phyloP scores from a whole-genome alignment of 73 alveolate species.

The Paramecium tetraurelia region DNA sequence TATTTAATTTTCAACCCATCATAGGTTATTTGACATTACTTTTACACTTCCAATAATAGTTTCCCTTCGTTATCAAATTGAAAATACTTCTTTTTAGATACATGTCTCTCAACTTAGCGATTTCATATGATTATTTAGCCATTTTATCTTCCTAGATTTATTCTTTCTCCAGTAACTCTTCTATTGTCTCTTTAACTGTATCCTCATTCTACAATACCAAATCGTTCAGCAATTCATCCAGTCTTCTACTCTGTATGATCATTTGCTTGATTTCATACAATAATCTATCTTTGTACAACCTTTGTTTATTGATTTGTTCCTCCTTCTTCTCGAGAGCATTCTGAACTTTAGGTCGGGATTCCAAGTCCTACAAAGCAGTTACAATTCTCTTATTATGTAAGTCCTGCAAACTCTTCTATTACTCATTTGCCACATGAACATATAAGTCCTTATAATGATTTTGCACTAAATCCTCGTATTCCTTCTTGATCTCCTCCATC shows the following conservation, averaged over 20 bases:
- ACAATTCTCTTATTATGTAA: not conserved
- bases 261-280: not conserved
- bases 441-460: not conserved
- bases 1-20: not conserved
- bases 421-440: not conserved
- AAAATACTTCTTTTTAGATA: not conserved
- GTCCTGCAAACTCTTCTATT: not conserved
- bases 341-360: not conserved
- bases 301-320: not conserved
- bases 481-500: not conserved
- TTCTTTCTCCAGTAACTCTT: not conserved
- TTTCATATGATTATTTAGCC: not conserved
- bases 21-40: not conserved
- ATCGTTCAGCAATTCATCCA: not conserved
- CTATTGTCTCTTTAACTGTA: not conserved
- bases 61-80: not conserved
- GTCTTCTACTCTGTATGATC: not conserved
- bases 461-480: not conserved
- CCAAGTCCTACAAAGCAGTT: not conserved
- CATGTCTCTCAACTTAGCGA: not conserved
- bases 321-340: not conserved
- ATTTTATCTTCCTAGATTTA: not conserved
- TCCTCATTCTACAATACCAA: not conserved
- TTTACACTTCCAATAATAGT: not conserved
- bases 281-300: not conserved